Evolutionary conservation across 169 alveolate genomes (phyloP).

Genomic region (Plasmodium fragile): DNA sequence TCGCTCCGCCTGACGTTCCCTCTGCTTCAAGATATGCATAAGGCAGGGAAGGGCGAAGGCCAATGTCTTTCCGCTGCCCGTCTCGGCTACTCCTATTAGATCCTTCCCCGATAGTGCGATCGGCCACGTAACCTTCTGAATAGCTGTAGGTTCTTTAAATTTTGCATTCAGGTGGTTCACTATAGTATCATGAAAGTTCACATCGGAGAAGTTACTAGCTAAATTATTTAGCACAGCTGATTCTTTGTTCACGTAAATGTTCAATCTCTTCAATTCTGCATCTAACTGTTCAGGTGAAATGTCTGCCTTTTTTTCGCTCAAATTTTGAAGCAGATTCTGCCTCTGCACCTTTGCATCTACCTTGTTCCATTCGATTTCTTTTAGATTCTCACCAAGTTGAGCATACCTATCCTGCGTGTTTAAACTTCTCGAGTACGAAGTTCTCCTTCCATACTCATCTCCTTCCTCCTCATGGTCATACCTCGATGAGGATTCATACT

Average conservation of each 20-base stretch:
- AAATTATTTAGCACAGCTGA: constrained; percentile 78
- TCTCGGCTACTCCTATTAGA: constrained; percentile 96
- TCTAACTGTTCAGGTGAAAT: constrained; percentile 84
- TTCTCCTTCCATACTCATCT: not conserved
- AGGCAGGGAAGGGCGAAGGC: constrained; percentile 94
- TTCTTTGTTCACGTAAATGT: constrained; percentile 82
- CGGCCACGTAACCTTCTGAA: constrained; percentile 89
- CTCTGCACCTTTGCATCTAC: constrained; percentile 81
- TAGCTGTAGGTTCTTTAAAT: constrained; percentile 91
- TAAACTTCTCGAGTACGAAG: constrained; percentile 21
- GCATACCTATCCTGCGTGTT: constrained; percentile 31
- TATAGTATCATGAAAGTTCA: constrained; percentile 81
- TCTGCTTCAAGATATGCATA: constrained; percentile 91
- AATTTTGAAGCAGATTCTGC: constrained; percentile 76
- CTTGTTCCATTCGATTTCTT: constrained; percentile 81
- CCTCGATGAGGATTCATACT: not conserved
- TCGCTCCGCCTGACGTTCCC: constrained; percentile 14
- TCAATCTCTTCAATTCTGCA: constrained; percentile 74
- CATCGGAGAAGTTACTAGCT: constrained; percentile 82
- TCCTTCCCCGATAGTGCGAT: constrained; percentile 92
- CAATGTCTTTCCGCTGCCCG: constrained; percentile 97
- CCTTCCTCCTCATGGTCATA: not conserved
- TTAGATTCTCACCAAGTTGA: constrained; percentile 59
- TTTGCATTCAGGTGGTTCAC: constrained; percentile 80
- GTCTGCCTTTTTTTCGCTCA: constrained; percentile 76